Conservation (phyloP, 306 rosid species). For the Castanea crenata region DNA sequence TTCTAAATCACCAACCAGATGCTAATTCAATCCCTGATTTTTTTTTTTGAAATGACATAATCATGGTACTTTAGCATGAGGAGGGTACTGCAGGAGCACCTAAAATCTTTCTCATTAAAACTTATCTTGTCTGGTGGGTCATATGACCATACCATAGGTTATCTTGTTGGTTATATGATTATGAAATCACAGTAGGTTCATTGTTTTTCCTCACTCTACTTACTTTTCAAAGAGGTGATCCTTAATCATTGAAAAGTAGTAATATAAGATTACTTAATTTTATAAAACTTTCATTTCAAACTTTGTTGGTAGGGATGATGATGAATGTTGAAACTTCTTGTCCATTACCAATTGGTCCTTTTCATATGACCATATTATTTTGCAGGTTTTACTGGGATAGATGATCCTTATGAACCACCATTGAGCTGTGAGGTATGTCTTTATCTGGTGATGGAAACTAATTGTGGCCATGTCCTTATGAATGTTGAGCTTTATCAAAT, state of each 20-base stretch:
- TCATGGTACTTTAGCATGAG: neutral
- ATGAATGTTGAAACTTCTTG: neutral
- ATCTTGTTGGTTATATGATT: neutral
- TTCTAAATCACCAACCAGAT: neutral
- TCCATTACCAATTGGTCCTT: neutral
- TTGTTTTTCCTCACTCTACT: neutral
- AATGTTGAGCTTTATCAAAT: neutral
- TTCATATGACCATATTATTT: neutral
- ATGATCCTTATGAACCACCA: slow-evolving; percentile 84
- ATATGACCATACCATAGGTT: neutral
- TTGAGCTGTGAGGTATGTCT: slow-evolving; percentile 70
- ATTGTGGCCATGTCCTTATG: neutral
- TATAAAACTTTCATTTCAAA: neutral
- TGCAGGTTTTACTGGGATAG: slow-evolving; percentile 87
- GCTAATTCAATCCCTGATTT: neutral
- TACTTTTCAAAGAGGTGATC: neutral
- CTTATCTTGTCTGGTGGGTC: neutral
- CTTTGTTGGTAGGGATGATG: neutral
- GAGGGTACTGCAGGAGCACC: neutral
- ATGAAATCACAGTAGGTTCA: neutral
- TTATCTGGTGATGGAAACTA: neutral
- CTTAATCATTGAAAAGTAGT: neutral
- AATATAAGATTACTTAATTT: neutral
- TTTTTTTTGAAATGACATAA: neutral
- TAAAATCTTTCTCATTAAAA: neutral